These are phyloP conservation scores for Monosporascus sp. DNA, from an alignment of 2,329 filamentous ascomycete genomes.

Conservation along the genomic window DNA sequence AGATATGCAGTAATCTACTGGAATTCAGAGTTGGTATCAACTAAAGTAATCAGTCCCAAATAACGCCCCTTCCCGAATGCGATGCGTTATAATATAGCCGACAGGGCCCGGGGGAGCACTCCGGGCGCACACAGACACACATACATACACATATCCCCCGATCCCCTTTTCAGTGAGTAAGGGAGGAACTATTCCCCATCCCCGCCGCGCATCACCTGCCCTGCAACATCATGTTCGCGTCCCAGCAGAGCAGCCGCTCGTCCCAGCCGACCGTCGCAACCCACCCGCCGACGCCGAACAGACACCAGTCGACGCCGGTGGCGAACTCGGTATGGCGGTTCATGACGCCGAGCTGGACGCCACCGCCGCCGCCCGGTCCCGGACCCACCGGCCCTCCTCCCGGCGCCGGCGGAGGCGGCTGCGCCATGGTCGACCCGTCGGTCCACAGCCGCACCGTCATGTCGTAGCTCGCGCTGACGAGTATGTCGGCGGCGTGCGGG, in stretches of 20 bases:
- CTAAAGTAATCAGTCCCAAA: no score
- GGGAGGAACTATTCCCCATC: no score
- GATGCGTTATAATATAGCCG: no score
- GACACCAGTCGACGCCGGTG: conserved; percentile 94
- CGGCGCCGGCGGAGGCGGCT: background rate
- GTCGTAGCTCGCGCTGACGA: conserved; percentile 90
- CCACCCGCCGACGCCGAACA: conserved; percentile 95
- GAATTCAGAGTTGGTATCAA: no score
- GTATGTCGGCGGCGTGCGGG: conserved; percentile 82
- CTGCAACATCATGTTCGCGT: conserved; percentile 51
- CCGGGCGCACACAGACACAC: no score
- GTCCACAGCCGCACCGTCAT: conserved; percentile 97
- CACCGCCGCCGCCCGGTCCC: conserved; percentile 40
- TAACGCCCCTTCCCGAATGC: no score
- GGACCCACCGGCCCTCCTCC: conserved; percentile 18
- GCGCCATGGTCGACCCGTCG: conserved; percentile 53
- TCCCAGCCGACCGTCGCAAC: conserved; percentile 94
- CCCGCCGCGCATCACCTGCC: conserved; percentile 9
- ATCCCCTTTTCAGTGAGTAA: no score
- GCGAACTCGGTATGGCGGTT: conserved; percentile 92
- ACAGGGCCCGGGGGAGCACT: no score
- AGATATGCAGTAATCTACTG: no score
- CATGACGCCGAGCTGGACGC: conserved; percentile 79
- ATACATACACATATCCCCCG: no score
- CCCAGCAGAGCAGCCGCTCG: conserved; percentile 86